Base-by-base conservation (phyloP, 2,329 filamentous ascomycete genomes). In the Colletotrichum sp. region DNA sequence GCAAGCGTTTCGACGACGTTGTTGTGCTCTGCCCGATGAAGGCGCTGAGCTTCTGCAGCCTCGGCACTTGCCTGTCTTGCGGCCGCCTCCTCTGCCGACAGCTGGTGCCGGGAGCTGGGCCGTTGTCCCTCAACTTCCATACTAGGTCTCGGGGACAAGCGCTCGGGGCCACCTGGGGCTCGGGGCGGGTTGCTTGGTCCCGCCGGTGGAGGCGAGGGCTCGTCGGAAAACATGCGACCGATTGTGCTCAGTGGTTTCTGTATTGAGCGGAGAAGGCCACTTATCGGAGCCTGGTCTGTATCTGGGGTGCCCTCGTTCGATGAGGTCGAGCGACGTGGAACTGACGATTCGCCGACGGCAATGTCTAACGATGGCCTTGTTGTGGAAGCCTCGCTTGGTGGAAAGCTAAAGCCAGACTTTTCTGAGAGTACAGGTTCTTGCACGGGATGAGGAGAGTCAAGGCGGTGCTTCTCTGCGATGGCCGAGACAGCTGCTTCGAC, bases 401-500 rank as follows among this genome's bases (percentile, higher is more conserved):
- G 79, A 79, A 48, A 81, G 78, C 34, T 81, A 71, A 21, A 77
- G 70, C 76, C 77, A 1, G 82, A 77, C 80, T 90, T 90, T 77
- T 91, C 90, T 13, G 87, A 89, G 34, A 87, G 84, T 1, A 82
- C 78, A 4, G 82, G 81, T 26, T 84, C 85, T 55, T 86, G 82
- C 81, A 83, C 83, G 79, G 75, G 81, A 81, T 77, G 83, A 12
- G 89, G 89, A 9, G 91, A 90, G 57, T 86, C 84, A 8, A 87
- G 83, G 74, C 92, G 91, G 81, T 98, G 96, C 81, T 95, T 95
- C 85, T 98, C 96, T 3, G 97, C 96, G 79, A 99, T 99, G 57
- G 95, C 95, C 7, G 95, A 98, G 4, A 99, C 98, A 9, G 97
- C 96, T 6, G 94, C 94, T 86, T 99, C 97, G n/a, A 99, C 98